Evolutionary conservation across 139 green algal genomes (phyloP).

Genomic region (Chlamydomonas asymmetrica): DNA sequence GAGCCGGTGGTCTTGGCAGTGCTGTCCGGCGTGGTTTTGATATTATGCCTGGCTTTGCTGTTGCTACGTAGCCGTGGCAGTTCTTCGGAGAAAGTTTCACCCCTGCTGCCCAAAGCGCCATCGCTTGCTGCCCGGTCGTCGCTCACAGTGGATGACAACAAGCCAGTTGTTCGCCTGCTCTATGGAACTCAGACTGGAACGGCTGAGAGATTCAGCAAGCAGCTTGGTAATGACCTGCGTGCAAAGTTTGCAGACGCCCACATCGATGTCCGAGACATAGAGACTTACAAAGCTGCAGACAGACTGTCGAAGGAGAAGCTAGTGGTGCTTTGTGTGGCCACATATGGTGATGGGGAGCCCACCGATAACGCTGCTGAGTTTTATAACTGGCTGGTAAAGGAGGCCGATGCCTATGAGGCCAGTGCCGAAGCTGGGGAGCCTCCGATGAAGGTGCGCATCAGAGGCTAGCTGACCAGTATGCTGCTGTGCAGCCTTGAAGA

Average conservation of each 20-base stretch:
- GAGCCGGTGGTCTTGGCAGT: neutral
- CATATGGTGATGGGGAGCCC: constrained; percentile 97
- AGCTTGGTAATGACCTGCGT: constrained; percentile 56
- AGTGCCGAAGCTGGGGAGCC: no score
- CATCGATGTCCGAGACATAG: constrained; percentile 74
- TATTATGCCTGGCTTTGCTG: no score
- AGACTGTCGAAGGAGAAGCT: constrained; percentile 65
- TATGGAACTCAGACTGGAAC: constrained; percentile 59
- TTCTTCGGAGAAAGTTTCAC: no score
- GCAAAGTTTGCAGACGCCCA: constrained; percentile 61
- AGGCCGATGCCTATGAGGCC: constrained; percentile 55
- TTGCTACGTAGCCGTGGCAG: no score
- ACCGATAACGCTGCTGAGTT: constrained; percentile 91
- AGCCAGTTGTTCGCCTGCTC: constrained; percentile 49
- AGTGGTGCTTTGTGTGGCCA: constrained; percentile 87
- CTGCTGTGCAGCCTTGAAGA: no score
- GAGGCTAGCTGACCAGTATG: neutral
- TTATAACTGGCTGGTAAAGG: constrained; percentile 76
- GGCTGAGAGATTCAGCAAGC: constrained; percentile 83
- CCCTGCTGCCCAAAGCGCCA: no score
- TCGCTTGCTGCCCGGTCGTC: neutral
- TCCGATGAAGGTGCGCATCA: constrained; percentile 54
- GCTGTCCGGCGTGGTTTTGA: no score
- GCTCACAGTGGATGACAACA: constrained; percentile 29
- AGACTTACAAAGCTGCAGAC: constrained; percentile 57